These are phyloP conservation scores for Penicillium crustosum DNA, from an alignment of 2,329 filamentous ascomycete species.

Conservation along the genomic window DNA sequence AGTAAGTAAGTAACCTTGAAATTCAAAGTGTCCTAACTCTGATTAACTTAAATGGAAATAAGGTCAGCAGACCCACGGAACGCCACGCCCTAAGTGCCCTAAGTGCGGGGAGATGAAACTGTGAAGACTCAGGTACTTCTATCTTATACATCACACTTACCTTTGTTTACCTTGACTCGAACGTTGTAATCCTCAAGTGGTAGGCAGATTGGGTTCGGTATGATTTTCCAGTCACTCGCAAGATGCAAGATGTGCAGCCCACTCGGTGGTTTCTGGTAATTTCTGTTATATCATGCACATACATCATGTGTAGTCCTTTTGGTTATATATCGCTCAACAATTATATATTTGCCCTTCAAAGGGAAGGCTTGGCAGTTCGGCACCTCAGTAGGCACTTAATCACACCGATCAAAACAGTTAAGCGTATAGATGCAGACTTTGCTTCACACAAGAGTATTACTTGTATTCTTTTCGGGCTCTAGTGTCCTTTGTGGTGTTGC, in stretches of 20 bases:
- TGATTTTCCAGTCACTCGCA: background rate
- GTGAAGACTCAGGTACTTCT: background rate
- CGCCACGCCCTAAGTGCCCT: background rate
- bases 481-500: background rate
- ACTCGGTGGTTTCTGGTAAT: too few species aligned
- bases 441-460: background rate
- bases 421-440: background rate
- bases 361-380: background rate
- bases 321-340: too few species aligned
- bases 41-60: conserved; percentile 6
- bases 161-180: background rate
- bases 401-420: too few species aligned
- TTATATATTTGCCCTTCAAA: background rate
- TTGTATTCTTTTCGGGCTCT: background rate
- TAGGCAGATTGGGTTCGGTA: too few species aligned
- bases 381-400: background rate
- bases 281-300: background rate
- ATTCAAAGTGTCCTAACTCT: background rate
- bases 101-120: background rate
- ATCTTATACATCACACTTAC: background rate
- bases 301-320: background rate
- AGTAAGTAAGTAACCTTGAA: background rate
- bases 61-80: conserved; percentile 6
- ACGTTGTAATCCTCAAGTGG: background rate
- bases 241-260: background rate